phyloP scores from a whole-genome alignment of 805 yeast genomes.

The Candida maesae region DNA sequence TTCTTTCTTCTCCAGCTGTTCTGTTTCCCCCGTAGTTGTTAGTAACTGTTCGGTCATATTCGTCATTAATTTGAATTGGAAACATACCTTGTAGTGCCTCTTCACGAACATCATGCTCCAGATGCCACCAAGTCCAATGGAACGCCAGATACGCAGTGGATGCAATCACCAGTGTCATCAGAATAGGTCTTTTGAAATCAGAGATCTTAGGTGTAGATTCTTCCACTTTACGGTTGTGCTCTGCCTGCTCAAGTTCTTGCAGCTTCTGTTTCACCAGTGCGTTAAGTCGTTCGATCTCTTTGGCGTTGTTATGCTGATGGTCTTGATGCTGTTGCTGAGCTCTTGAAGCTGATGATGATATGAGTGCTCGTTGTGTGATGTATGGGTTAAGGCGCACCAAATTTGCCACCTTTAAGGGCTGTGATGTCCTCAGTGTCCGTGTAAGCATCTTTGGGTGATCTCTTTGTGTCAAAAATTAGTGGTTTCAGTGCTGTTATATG shows the following conservation, averaged over 20 bases:
- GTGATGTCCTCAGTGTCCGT: not conserved
- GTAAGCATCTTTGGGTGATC: no score
- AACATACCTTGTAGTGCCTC: constrained; percentile 20
- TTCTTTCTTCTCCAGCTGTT: constrained; percentile 11
- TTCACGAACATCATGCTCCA: constrained; percentile 23
- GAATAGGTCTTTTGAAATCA: constrained; percentile 24
- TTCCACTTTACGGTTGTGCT: constrained; percentile 11
- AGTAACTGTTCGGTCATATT: not conserved
- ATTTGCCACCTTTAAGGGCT: no score
- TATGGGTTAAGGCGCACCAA: no score
- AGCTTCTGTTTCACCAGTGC: constrained; percentile 20
- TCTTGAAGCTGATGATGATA: not conserved
- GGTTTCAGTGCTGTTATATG: no score
- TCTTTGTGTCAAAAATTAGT: no score
- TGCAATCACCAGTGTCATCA: constrained; percentile 21
- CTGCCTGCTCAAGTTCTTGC: constrained; percentile 18
- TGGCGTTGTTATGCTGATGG: constrained; percentile 13
- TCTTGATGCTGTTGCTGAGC: no score
- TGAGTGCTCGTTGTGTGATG: not conserved
- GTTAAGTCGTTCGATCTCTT: constrained; percentile 24
- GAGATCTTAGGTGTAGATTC: constrained; percentile 24
- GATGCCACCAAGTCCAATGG: constrained; percentile 26
- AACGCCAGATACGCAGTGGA: constrained; percentile 23
- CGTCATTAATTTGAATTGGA: not conserved
- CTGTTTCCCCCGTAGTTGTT: constrained; percentile 11